Conservation (phyloP, 495 filamentous ascomycete genomes). For the Antarctomyces pellizariae region DNA sequence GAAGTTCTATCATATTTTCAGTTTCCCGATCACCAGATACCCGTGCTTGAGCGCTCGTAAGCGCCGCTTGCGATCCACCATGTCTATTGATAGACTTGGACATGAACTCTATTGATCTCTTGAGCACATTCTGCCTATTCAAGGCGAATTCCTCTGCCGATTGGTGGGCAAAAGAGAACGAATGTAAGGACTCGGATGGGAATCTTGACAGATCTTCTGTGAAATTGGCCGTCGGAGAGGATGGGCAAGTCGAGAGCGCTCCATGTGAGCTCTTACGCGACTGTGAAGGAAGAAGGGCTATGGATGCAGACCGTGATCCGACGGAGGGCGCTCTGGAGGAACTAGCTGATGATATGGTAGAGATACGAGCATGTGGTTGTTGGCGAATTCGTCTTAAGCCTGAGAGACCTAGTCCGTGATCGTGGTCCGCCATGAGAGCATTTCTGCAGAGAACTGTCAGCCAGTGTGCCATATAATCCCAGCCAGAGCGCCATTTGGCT, state of each 20-base stretch:
- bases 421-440: constrained; percentile 30
- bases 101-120: constrained; percentile 94
- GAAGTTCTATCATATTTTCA: constrained; percentile 74
- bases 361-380: constrained; percentile 37
- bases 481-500: not conserved
- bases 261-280: constrained; percentile 13
- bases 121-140: constrained; percentile 78
- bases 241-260: constrained; percentile 30
- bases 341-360: constrained; percentile 33
- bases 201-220: constrained; percentile 81
- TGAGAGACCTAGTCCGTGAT: constrained; percentile 35
- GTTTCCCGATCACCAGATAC: constrained; percentile 63
- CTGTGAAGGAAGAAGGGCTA: constrained; percentile 25
- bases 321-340: constrained; percentile 39
- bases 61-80: constrained; percentile 51
- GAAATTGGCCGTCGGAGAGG: constrained; percentile 42
- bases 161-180: constrained; percentile 94
- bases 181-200: constrained; percentile 88
- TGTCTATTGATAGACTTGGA: constrained; percentile 71
- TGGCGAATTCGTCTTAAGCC: constrained; percentile 87
- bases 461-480: not conserved
- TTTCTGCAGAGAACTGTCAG: constrained; percentile 14
- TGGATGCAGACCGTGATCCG: constrained; percentile 36
- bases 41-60: constrained; percentile 63
- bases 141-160: constrained; percentile 80